Conservation (phyloP, 805 yeast species). For the Starmerella etchellsii region DNA sequence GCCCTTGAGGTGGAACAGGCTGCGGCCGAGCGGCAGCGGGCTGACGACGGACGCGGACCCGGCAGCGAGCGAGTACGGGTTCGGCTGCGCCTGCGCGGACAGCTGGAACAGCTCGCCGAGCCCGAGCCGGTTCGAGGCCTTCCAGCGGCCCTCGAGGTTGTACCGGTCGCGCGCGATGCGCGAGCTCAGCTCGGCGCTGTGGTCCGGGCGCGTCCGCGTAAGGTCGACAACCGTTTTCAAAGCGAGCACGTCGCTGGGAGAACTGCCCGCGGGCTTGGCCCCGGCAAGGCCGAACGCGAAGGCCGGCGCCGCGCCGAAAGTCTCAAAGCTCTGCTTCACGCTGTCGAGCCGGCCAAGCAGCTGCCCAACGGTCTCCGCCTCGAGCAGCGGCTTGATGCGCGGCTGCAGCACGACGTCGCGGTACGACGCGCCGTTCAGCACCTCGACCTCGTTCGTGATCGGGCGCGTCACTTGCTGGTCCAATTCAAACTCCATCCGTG, state of each 20-base stretch:
- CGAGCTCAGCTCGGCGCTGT: conserved; percentile 8
- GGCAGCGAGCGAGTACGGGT: conserved; percentile 17
- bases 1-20: conserved; percentile 19
- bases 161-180: conserved; percentile 13
- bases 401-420: conserved; percentile 21
- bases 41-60: conserved; percentile 17
- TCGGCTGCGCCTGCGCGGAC: conserved; percentile 12
- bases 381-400: conserved; percentile 23
- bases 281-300: conserved; percentile 6
- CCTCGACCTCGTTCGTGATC: conserved; percentile 22
- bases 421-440: conserved; percentile 22
- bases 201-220: conserved; percentile 9
- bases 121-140: conserved; percentile 16
- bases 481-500: conserved; percentile 12
- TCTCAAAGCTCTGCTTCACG: conserved; percentile 18
- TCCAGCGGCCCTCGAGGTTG: conserved; percentile 11
- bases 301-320: conserved; percentile 16
- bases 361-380: conserved; percentile 18
- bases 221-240: conserved; percentile 16
- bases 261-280: neutral
- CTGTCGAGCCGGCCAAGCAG: conserved; percentile 20
- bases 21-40: conserved; percentile 19
- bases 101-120: conserved; percentile 19
- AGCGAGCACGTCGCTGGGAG: conserved; percentile 2
- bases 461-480: conserved; percentile 23